phyloP scores from a whole-genome alignment of 768 basidiomycete genomes.

The Kwoniella sp. region DNA sequence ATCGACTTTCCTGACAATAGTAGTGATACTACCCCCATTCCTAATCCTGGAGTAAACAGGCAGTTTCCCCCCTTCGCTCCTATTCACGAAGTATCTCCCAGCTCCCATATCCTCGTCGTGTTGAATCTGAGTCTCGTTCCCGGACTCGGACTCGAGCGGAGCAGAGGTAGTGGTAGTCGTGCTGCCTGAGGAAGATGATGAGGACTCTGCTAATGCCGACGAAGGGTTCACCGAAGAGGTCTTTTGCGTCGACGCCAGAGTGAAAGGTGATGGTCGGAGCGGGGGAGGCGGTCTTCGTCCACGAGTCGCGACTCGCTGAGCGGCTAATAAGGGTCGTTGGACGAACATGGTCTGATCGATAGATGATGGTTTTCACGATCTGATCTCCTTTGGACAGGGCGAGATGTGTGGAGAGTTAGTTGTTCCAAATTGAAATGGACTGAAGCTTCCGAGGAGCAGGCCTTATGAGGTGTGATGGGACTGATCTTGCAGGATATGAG shows the following conservation, averaged over 20 bases:
- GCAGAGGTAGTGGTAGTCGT: neutral
- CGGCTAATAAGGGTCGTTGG: neutral
- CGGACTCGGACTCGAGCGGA: neutral
- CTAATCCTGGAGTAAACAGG: conserved; percentile 34
- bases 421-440: too few species aligned
- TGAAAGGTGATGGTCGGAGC: neutral
- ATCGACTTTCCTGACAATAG: conserved; percentile 30
- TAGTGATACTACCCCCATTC: conserved; percentile 28
- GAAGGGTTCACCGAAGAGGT: neutral
- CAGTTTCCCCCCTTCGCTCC: conserved; percentile 23
- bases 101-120: neutral
- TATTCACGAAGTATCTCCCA: conserved; percentile 22
- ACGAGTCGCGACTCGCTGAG: neutral
- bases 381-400: too few species aligned
- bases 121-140: neutral
- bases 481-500: too few species aligned
- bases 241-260: neutral
- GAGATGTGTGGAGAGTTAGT: too few species aligned
- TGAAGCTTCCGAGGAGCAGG: too few species aligned
- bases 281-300: conserved; percentile 2
- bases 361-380: too few species aligned
- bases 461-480: too few species aligned
- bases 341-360: neutral
- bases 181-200: neutral
- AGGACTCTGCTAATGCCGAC: neutral